phyloP scores from a whole-genome alignment of 2,329 filamentous ascomycete genomes.

The Lizonia empirigonia region DNA sequence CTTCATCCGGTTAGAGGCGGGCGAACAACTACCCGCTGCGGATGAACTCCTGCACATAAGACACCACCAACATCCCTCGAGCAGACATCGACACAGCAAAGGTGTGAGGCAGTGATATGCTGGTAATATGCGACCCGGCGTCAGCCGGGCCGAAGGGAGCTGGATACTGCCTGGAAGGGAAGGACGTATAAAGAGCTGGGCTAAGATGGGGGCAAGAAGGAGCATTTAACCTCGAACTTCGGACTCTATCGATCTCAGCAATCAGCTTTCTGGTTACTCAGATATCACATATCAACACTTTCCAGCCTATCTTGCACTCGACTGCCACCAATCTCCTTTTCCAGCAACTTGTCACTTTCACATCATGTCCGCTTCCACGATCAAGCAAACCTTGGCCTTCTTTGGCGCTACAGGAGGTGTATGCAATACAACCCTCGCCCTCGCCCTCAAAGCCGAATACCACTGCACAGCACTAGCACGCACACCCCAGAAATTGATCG shows the following conservation, averaged over 20 bases:
- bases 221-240: not conserved
- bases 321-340: no score
- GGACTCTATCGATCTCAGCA: not conserved
- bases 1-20: not conserved
- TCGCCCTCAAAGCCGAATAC: constrained; percentile 53
- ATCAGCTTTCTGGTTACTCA: no score
- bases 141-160: not conserved
- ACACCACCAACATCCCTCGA: not conserved
- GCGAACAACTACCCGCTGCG: constrained; percentile 6
- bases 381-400: constrained; percentile 53
- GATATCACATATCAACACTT: no score
- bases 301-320: not conserved
- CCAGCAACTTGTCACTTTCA: not conserved
- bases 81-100: not conserved
- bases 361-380: constrained; percentile 17
- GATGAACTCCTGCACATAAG: constrained; percentile 11
- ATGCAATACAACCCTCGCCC: constrained; percentile 51
- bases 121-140: not conserved
- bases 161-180: not conserved
- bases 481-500: constrained; percentile 56
- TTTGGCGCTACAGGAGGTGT: constrained; percentile 60
- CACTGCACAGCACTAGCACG: constrained; percentile 56
- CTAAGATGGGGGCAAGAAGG: not conserved
- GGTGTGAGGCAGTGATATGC: not conserved
- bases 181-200: not conserved